Evolutionary conservation across 164 flowering plant genomes (phyloP).

Genomic region (Chimonanthus salicifolius): DNA sequence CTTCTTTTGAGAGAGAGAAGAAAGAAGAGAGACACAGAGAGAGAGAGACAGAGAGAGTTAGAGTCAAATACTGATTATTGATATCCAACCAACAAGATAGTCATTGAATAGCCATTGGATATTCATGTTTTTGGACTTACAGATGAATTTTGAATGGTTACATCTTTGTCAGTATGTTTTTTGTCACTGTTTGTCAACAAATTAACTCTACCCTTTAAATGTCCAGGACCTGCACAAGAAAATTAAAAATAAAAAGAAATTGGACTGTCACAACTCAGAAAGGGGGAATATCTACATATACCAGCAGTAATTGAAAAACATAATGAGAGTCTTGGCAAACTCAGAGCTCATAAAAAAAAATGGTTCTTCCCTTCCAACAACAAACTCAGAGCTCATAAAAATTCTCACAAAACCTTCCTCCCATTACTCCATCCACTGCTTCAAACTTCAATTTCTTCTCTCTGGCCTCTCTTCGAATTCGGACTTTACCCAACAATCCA

Average conservation of each 20-base stretch:
- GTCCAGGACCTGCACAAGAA: too few relatives aligned
- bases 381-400: too few relatives aligned
- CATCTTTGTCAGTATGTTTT: neutral
- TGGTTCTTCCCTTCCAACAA: too few relatives aligned
- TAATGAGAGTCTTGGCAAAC: neutral
- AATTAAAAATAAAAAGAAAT: neutral
- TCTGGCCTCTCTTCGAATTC: too few relatives aligned
- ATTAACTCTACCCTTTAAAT: too few relatives aligned
- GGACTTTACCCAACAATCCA: too few relatives aligned
- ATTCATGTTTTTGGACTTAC: conserved; percentile 6
- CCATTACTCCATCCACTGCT: too few relatives aligned
- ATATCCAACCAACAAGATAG: neutral
- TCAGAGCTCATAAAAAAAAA: neutral
- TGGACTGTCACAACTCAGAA: neutral
- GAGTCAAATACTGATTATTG: neutral
- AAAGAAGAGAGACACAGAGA: neutral
- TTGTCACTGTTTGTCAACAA: neutral
- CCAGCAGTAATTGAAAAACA: neutral
- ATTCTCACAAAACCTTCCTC: too few relatives aligned
- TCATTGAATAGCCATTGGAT: too few relatives aligned
- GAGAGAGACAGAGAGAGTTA: neutral
- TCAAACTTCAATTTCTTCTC: too few relatives aligned
- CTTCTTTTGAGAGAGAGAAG: neutral
- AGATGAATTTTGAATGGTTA: neutral
- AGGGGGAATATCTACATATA: too few relatives aligned